phyloP scores from a whole-genome alignment of 192 early-diverging fungal genomes.

The Mortierella alpina region DNA sequence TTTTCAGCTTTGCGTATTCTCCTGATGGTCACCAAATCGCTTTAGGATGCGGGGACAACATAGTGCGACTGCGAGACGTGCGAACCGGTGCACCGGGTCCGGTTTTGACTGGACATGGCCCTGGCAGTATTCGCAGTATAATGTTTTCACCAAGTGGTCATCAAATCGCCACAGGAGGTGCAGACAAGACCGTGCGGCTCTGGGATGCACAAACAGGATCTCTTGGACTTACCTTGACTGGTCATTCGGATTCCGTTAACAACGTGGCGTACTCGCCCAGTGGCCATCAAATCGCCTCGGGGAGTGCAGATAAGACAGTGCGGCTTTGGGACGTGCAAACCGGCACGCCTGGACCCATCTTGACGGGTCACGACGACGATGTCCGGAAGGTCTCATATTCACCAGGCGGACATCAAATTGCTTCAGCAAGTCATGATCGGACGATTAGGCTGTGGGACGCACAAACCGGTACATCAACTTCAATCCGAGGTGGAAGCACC shows the following conservation, averaged over 20 bases:
- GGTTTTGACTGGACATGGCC: no score
- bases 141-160: background rate
- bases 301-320: background rate
- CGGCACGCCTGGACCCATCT: background rate
- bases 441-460: constrained; percentile 3
- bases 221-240: background rate
- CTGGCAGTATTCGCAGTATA: background rate
- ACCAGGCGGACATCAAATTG: background rate
- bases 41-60: no score
- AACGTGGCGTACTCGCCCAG: background rate
- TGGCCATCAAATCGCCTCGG: background rate
- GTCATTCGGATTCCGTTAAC: background rate
- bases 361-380: background rate
- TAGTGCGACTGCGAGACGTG: no score
- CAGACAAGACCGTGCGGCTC: background rate
- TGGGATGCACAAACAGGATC: background rate
- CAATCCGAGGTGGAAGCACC: background rate
- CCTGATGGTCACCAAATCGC: no score
- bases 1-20: no score
- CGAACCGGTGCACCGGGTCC: no score
- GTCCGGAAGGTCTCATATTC: background rate
- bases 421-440: background rate
- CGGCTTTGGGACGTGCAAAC: background rate
- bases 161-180: background rate
- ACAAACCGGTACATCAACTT: background rate